Percentiles rank a stretch among this genome's conserved stretches.
These are phyloP conservation scores for Noccaea caerulescens DNA, from an alignment of 345 rosid species.

Conservation along the genomic window DNA sequence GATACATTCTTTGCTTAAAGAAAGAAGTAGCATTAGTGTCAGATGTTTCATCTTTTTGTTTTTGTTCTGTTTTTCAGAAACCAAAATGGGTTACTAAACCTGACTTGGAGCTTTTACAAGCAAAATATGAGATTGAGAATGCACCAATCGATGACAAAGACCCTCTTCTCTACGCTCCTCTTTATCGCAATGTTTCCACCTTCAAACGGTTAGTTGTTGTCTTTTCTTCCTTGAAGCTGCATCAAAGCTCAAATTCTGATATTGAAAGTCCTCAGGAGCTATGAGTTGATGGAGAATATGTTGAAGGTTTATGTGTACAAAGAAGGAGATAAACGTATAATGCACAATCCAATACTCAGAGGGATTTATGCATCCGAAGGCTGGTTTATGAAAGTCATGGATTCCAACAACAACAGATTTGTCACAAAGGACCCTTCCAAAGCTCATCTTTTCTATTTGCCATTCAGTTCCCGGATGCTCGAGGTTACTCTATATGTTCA, in stretches of 20 bases:
- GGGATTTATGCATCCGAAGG: constrained; percentile 98
- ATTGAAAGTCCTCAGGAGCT: constrained; percentile 63
- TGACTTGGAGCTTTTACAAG: constrained; percentile 62
- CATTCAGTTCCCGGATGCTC: constrained; percentile 82
- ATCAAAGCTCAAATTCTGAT: constrained; percentile 2
- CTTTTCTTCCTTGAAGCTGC: neutral
- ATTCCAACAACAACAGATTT: constrained; percentile 61
- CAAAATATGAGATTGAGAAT: constrained; percentile 67
- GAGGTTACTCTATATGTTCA: constrained; percentile 71
- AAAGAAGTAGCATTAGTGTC: neutral
- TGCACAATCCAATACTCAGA: constrained; percentile 67
- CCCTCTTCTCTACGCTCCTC: constrained; percentile 67
- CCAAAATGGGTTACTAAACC: constrained; percentile 74
- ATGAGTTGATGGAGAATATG: constrained; percentile 83
- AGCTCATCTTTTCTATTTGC: constrained; percentile 90
- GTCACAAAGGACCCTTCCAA: constrained; percentile 63
- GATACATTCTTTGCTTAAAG: neutral
- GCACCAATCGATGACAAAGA: constrained; percentile 65
- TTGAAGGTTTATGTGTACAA: constrained; percentile 80
- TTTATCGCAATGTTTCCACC: constrained; percentile 73
- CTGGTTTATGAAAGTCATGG: constrained; percentile 91
- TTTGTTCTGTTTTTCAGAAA: constrained; percentile 48
- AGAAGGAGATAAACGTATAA: constrained; percentile 80
- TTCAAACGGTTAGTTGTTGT: constrained; percentile 64
- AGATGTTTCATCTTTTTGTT: constrained; percentile 26